phyloP scores from a whole-genome alignment of 441 rosid genomes.

The Breynia disticha region DNA sequence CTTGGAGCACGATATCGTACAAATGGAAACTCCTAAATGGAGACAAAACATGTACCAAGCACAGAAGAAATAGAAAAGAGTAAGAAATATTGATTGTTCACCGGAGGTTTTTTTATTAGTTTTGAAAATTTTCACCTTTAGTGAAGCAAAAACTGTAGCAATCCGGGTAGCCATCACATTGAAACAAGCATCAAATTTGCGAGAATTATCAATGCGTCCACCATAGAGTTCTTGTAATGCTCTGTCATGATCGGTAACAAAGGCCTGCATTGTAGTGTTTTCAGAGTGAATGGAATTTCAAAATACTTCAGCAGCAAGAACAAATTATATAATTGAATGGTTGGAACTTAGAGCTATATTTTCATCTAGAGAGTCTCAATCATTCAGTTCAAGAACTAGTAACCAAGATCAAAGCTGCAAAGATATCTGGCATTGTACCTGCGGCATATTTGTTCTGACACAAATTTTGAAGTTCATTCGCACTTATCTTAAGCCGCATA shows the following conservation, averaged over 20 bases:
- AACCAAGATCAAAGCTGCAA: too few relatives aligned
- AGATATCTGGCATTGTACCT: too few relatives aligned
- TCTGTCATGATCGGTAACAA: constrained; percentile 77
- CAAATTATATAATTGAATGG: too few relatives aligned
- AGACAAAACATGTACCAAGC: constrained; percentile 6
- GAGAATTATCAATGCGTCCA: constrained; percentile 56
- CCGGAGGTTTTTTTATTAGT: constrained; percentile 8
- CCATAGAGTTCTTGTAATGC: constrained; percentile 77
- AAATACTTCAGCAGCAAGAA: background rate
- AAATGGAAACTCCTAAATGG: constrained; percentile 68
- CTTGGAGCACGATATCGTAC: constrained; percentile 78
- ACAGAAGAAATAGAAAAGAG: background rate
- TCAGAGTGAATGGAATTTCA: constrained; percentile 10
- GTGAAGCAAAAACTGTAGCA: constrained; percentile 95
- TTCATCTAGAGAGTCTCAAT: too few relatives aligned
- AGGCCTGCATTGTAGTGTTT: constrained; percentile 43
- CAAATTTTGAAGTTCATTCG: too few relatives aligned
- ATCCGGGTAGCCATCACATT: constrained; percentile 86
- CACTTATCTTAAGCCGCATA: too few relatives aligned
- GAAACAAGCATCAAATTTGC: constrained; percentile 68
- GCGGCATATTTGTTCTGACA: too few relatives aligned
- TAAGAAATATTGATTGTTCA: background rate
- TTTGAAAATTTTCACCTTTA: constrained; percentile 46
- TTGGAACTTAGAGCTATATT: too few relatives aligned
- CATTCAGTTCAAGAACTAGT: too few relatives aligned